phyloP scores from a whole-genome alignment of 306 rosid genomes.

The Mucuna pruriens region DNA sequence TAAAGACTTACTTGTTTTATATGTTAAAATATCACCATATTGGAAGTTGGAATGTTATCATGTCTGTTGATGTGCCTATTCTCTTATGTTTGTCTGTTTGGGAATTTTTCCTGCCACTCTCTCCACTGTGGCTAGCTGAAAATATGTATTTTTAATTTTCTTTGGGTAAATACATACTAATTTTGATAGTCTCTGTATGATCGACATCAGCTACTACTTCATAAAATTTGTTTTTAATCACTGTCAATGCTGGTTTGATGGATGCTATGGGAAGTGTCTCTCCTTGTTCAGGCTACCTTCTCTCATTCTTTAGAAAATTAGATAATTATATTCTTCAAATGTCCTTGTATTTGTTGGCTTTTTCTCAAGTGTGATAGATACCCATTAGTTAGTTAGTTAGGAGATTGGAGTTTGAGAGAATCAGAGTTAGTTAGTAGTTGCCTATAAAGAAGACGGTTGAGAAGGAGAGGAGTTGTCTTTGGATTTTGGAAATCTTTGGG shows the following conservation, averaged over 20 bases:
- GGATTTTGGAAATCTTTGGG: background rate
- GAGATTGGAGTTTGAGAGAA: background rate
- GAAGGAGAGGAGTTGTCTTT: background rate
- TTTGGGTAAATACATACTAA: background rate
- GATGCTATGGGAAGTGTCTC: background rate
- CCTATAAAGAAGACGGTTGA: background rate
- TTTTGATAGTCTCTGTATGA: slow-evolving; percentile 20
- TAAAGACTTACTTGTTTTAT: background rate
- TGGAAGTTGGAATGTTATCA: slow-evolving; percentile 17
- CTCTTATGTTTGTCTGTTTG: background rate
- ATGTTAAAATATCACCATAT: background rate
- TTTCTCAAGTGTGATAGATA: background rate
- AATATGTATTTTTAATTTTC: background rate
- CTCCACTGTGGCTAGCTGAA: background rate
- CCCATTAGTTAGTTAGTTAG: background rate
- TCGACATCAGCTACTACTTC: background rate
- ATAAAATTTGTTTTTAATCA: background rate
- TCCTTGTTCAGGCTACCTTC: slow-evolving; percentile 10
- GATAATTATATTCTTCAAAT: background rate
- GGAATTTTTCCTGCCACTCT: background rate
- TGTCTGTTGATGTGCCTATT: background rate
- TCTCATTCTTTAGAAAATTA: background rate
- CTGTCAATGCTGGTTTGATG: background rate
- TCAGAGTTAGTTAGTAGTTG: background rate
- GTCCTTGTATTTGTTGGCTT: background rate